These are phyloP conservation scores for Eremothecium gossypii DNA, from an alignment of 1,139 yeast genomes.

Conservation along the genomic window DNA sequence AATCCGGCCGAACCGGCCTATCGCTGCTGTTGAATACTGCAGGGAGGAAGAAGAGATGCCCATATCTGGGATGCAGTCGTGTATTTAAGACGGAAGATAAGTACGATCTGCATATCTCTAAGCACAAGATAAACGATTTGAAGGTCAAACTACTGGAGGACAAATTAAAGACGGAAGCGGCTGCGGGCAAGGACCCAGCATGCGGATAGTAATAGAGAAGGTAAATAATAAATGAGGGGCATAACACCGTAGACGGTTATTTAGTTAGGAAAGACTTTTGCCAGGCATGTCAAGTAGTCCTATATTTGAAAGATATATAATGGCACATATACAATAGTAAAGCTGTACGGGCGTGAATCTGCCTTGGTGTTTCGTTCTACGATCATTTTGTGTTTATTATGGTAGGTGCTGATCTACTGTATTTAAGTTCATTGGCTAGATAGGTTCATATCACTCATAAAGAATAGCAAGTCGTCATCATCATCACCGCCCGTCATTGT, in stretches of 20 bases:
- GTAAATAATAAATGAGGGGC: background rate
- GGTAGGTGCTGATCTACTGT: too few species aligned
- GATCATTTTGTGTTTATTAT: too few species aligned
- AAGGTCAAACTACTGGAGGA: slow-evolving; percentile 24
- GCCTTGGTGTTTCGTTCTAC: too few species aligned
- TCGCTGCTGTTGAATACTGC: slow-evolving; percentile 23
- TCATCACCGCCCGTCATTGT: slow-evolving; percentile 38
- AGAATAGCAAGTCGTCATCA: slow-evolving; percentile 74
- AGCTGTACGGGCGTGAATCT: too few species aligned
- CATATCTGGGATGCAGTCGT: slow-evolving; percentile 26
- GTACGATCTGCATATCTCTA: slow-evolving; percentile 26
- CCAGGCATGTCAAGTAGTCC: too few species aligned
- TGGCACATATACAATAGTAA: too few species aligned
- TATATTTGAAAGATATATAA: too few species aligned
- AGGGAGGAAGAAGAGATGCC: slow-evolving; percentile 27
- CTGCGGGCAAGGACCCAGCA: too few species aligned
- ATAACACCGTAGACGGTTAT: background rate
- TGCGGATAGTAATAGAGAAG: background rate
- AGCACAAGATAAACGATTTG: slow-evolving; percentile 28
- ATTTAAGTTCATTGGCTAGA: slow-evolving; percentile 10
- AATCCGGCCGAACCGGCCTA: slow-evolving; percentile 18
- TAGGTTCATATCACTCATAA: slow-evolving; percentile 81
- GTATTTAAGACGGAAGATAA: slow-evolving; percentile 28
- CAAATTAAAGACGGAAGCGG: slow-evolving; percentile 3
- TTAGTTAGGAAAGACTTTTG: background rate